A percentile compares a stretch with the other conserved stretches of the same genome.
phyloP scores from a whole-genome alignment of 495 filamentous ascomycete species.

The Podospora bellae-mahoneyi region DNA sequence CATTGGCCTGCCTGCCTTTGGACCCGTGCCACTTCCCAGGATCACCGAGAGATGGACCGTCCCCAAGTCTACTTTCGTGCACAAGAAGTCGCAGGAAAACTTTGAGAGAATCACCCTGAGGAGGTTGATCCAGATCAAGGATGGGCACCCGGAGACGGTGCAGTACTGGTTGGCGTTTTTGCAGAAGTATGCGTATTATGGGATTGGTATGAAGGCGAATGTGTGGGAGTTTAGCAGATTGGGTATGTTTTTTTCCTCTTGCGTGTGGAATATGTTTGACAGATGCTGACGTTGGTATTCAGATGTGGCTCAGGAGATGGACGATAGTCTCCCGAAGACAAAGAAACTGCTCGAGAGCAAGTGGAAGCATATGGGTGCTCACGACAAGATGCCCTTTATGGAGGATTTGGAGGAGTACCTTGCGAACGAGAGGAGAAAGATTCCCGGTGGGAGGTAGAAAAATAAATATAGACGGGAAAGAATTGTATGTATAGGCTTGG shows the following conservation, averaged over 20 bases:
- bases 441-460: constrained; percentile 27
- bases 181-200: constrained; percentile 85
- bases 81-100: constrained; percentile 97
- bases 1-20: constrained; percentile 77
- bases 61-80: constrained; percentile 80
- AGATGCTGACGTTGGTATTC: constrained; percentile 1
- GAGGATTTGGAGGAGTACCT: constrained; percentile 56
- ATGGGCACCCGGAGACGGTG: constrained; percentile 84
- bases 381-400: constrained; percentile 47
- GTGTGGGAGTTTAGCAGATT: constrained; percentile 81
- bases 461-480: constrained; percentile 11
- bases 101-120: constrained; percentile 88
- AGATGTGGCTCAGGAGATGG: constrained; percentile 68
- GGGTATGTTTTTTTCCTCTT: constrained; percentile 42
- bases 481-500: constrained; percentile 19
- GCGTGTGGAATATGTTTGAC: neutral
- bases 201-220: constrained; percentile 98
- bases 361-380: constrained; percentile 61
- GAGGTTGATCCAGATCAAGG: constrained; percentile 86
- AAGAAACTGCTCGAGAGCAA: constrained; percentile 58
- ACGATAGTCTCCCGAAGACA: constrained; percentile 54
- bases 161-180: constrained; percentile 89
- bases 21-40: constrained; percentile 83
- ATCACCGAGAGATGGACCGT: constrained; percentile 93
- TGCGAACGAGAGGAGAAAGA: constrained; percentile 46